Percentiles rank a stretch among this genome's conserved stretches.
These are phyloP conservation scores for Penicillium digitatum DNA, from an alignment of 2,329 filamentous ascomycete genomes.

Conservation along the genomic window DNA sequence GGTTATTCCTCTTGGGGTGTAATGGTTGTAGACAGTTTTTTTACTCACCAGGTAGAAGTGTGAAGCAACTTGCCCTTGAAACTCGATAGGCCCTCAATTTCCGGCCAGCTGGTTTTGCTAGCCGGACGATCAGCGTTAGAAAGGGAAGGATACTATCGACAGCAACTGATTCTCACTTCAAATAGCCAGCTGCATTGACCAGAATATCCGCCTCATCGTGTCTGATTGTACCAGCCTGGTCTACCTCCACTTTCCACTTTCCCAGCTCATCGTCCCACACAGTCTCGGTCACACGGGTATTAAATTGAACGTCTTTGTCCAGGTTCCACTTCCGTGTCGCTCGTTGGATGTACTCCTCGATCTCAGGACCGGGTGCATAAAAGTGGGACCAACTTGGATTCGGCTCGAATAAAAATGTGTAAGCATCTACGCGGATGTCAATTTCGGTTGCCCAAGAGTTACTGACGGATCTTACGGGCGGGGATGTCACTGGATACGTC, in stretches of 20 bases:
- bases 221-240: conserved; percentile 24
- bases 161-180: conserved; percentile 5
- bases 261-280: conserved; percentile 38
- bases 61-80: conserved; percentile 33
- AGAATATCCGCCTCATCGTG: conserved; percentile 36
- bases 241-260: conserved; percentile 36
- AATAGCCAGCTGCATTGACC: conserved; percentile 31
- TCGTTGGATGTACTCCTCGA: conserved; percentile 41
- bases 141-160: background rate
- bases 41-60: conserved; percentile 26
- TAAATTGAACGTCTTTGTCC: conserved; percentile 38
- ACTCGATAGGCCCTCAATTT: conserved; percentile 25
- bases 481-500: conserved; percentile 24
- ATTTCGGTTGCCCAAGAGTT: background rate
- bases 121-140: background rate
- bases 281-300: conserved; percentile 37
- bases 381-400: conserved; percentile 44
- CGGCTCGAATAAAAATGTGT: conserved; percentile 43
- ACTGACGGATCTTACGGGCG: conserved; percentile 19
- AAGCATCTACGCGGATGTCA: conserved; percentile 16
- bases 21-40: no score
- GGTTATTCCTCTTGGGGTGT: no score
- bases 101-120: conserved; percentile 24
- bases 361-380: conserved; percentile 41
- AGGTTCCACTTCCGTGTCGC: conserved; percentile 40